Conservation (phyloP, 2,329 filamentous ascomycete genomes). For the Amauroascus verrucosus region DNA sequence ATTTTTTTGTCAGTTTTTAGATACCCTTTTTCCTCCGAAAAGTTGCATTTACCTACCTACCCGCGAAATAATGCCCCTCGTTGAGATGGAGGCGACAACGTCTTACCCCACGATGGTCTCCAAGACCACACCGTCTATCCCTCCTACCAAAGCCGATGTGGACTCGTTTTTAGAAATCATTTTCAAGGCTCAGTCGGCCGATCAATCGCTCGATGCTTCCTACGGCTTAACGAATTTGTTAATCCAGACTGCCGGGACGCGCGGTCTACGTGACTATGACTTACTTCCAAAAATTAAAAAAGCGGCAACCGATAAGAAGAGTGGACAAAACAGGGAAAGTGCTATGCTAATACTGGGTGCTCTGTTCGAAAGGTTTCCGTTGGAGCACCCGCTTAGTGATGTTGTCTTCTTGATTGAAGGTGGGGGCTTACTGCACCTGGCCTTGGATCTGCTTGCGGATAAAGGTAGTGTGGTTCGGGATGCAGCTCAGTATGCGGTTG, state of each 20-base stretch:
- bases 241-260: conserved; percentile 54
- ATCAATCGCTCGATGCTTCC: conserved; percentile 57
- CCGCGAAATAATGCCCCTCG: conserved; percentile 32
- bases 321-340: conserved; percentile 70
- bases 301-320: conserved; percentile 89
- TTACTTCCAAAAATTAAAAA: conserved; percentile 57
- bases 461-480: conserved; percentile 84
- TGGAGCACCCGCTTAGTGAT: conserved; percentile 67
- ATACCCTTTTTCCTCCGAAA: conserved; percentile 5
- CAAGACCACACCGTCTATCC: conserved; percentile 13
- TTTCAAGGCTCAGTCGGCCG: conserved; percentile 59
- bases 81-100: conserved; percentile 17
- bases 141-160: conserved; percentile 50
- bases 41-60: neutral
- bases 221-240: conserved; percentile 56
- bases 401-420: conserved; percentile 74
- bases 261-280: conserved; percentile 52
- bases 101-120: conserved; percentile 14
- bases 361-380: conserved; percentile 79
- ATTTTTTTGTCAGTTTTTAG: neutral
- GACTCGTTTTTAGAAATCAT: conserved; percentile 54
- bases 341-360: conserved; percentile 92
- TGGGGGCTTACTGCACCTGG: conserved; percentile 58
- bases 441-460: conserved; percentile 77
- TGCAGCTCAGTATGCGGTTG: conserved; percentile 85